Evolutionary conservation across 495 filamentous ascomycete genomes (phyloP).

Genomic region (Aspergillus biplanus): DNA sequence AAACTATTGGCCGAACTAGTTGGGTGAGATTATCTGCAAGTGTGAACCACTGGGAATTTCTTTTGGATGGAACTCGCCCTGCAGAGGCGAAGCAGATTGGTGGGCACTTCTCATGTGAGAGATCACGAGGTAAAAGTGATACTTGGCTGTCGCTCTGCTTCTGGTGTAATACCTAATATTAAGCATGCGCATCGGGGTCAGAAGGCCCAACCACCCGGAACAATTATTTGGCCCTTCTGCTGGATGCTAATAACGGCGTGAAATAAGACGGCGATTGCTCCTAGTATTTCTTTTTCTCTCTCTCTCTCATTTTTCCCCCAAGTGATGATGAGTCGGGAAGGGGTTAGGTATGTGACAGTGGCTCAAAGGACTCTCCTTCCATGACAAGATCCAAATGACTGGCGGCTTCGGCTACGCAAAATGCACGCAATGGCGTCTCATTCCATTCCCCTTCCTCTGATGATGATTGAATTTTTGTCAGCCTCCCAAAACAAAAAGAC

Average conservation of each 20-base stretch:
- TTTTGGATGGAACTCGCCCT: background rate
- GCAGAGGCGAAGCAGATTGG: background rate
- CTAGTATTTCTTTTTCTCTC: too few species aligned
- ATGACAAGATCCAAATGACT: too few species aligned
- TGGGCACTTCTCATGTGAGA: background rate
- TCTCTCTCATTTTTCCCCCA: too few species aligned
- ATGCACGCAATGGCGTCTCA: background rate
- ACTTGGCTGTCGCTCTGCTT: background rate
- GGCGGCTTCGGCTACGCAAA: too few species aligned
- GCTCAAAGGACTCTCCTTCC: too few species aligned
- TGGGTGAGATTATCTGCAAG: background rate
- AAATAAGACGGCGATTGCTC: too few species aligned
- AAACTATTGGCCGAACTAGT: background rate
- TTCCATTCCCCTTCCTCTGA: background rate
- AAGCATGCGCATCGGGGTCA: too few species aligned
- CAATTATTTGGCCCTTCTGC: too few species aligned
- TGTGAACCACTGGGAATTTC: background rate
- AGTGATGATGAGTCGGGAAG: too few species aligned
- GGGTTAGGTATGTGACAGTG: too few species aligned
- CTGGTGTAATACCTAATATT: background rate
- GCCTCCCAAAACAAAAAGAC: background rate
- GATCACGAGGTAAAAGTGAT: constrained; percentile 1
- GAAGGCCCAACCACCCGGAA: too few species aligned
- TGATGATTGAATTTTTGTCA: background rate
- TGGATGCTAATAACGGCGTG: too few species aligned